Percentiles rank a stretch among this genome's conserved stretches.
Evolutionary conservation across 2,329 filamentous ascomycete genomes (phyloP).

Genomic region (Macrophomina pseudophaseolina): DNA sequence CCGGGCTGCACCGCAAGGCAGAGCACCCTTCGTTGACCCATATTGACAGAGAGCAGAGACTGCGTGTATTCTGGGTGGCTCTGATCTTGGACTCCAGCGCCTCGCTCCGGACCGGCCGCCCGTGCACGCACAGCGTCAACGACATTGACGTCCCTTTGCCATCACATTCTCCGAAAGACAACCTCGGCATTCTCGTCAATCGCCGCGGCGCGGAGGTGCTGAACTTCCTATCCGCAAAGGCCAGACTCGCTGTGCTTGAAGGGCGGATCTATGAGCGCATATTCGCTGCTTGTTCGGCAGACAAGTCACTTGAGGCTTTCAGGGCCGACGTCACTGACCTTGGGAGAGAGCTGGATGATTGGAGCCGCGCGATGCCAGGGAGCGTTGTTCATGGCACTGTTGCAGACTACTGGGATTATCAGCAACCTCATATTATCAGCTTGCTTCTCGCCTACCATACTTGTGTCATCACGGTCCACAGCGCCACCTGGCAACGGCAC

Average conservation of each 20-base stretch:
- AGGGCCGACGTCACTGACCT: not conserved
- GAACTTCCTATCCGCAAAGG: not conserved
- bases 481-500: conserved; percentile 16
- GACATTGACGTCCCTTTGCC: conserved; percentile 5
- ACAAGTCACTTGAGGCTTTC: not conserved
- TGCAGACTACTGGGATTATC: not conserved
- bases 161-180: not conserved
- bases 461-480: not conserved
- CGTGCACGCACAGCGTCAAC: conserved; percentile 7
- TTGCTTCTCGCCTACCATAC: conserved; percentile 10
- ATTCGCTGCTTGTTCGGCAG: not conserved
- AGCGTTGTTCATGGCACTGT: not conserved
- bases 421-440: not conserved
- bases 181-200: not conserved
- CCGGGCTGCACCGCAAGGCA: not conserved
- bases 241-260: not conserved
- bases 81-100: conserved; percentile 3
- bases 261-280: not conserved
- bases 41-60: conserved; percentile 5
- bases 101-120: not conserved
- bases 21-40: not conserved
- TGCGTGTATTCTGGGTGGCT: conserved; percentile 13
- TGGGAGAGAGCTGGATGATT: not conserved
- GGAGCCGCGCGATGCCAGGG: not conserved
- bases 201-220: not conserved